Conservation (phyloP, 2,329 filamentous ascomycete genomes). For the Alternaria burnsii region DNA sequence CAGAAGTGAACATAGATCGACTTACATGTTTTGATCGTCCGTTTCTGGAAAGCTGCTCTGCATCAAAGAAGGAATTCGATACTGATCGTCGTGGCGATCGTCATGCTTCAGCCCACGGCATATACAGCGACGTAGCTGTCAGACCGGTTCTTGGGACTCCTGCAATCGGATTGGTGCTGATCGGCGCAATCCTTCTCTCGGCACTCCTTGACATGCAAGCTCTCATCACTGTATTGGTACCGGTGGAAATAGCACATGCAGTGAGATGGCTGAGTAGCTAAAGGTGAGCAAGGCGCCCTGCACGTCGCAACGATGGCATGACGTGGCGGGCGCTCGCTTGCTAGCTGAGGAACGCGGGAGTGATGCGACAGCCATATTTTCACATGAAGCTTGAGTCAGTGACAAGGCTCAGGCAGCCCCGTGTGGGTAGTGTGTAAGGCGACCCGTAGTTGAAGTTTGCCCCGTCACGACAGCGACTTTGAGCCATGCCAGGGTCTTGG, state of each 20-base stretch:
- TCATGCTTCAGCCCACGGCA: conserved; percentile 3
- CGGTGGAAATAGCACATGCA: background rate
- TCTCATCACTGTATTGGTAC: background rate
- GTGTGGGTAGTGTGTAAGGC: background rate
- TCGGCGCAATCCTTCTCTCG: conserved; percentile 3
- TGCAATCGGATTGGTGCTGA: conserved; percentile 7
- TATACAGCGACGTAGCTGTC: conserved; percentile 11
- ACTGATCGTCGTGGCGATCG: conserved; percentile 17
- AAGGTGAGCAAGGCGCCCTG: conserved; percentile 8
- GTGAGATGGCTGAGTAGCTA: conserved; percentile 11
- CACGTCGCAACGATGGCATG: conserved; percentile 8
- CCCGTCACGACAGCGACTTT: background rate
- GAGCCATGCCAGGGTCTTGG: background rate
- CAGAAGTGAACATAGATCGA: background rate
- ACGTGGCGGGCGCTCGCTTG: conserved; percentile 18
- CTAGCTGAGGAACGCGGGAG: conserved; percentile 12
- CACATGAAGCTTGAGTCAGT: conserved; percentile 8
- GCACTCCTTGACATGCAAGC: background rate
- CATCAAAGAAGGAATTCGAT: conserved; percentile 13
- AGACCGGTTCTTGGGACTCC: conserved; percentile 12
- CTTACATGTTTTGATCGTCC: conserved; percentile 1
- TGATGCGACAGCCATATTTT: conserved; percentile 2
- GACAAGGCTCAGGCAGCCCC: conserved; percentile 9
- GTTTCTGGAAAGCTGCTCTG: conserved; percentile 4
- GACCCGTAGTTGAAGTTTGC: background rate